phyloP scores from a whole-genome alignment of 2,329 filamentous ascomycete genomes.

The Chaetomiaceae sp. region DNA sequence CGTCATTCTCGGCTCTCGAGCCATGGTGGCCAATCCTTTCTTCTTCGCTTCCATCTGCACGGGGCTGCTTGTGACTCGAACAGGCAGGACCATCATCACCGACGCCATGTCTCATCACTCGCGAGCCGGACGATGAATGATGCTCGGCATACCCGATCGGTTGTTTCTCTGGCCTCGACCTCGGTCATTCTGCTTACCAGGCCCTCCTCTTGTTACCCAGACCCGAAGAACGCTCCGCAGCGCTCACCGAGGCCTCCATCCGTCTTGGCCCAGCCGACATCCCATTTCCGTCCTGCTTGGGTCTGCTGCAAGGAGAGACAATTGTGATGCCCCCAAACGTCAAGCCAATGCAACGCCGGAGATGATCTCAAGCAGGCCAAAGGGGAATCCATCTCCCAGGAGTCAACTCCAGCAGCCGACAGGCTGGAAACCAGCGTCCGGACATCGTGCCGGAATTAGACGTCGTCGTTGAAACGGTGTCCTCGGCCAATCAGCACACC shows the following conservation, averaged over 20 bases:
- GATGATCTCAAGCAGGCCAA: conserved; percentile 5
- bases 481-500: conserved; percentile 14
- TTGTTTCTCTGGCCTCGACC: too few relatives aligned
- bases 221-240: neutral
- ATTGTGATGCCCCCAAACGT: neutral
- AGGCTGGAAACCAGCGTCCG: conserved; percentile 4
- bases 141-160: neutral
- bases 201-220: neutral
- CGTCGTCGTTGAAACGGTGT: conserved; percentile 4
- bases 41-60: neutral
- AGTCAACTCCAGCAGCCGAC: neutral
- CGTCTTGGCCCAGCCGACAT: conserved; percentile 2
- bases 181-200: neutral
- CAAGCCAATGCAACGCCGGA: neutral
- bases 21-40: neutral
- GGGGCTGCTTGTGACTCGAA: neutral
- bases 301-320: too few relatives aligned
- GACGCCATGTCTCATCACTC: neutral
- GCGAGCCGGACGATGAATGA: neutral
- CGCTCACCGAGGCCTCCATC: conserved; percentile 1
- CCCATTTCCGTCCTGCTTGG: neutral
- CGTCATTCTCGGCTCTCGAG: neutral
- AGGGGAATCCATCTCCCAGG: neutral
- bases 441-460: conserved; percentile 13
- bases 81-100: neutral